Percentiles rank a stretch among this genome's conserved stretches.
Conservation (phyloP, 176 grass and related monocot species). For the Carex cristatella region DNA sequence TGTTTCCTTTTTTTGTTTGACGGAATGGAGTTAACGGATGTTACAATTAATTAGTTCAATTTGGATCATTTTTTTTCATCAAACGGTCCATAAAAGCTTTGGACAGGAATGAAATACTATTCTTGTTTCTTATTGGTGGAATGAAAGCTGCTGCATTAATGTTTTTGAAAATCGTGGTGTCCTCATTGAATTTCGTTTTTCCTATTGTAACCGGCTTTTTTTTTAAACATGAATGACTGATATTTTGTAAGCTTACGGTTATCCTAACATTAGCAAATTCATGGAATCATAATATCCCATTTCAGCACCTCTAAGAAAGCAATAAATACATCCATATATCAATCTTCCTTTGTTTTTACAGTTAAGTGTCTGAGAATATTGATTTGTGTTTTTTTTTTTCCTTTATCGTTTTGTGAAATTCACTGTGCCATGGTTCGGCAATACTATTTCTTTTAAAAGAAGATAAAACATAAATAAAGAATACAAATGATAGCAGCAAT, state of each 20-base stretch:
- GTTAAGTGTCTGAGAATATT: not conserved
- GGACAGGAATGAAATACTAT: too few species aligned
- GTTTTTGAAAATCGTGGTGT: not conserved
- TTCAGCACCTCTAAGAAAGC: too few species aligned
- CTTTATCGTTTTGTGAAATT: not conserved
- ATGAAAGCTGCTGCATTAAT: not conserved
- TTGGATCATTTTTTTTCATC: too few species aligned
- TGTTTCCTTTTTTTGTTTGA: too few species aligned
- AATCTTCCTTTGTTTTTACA: not conserved
- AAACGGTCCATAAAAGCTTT: too few species aligned
- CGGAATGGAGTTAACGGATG: too few species aligned
- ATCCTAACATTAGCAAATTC: too few species aligned
- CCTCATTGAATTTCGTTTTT: not conserved
- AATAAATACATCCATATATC: too few species aligned
- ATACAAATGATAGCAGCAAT: not conserved
- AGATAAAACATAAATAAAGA: not conserved
- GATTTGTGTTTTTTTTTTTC: not conserved
- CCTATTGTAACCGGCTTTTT: not conserved
- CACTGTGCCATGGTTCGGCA: not conserved
- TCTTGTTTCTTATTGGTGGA: not conserved
- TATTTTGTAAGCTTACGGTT: not conserved
- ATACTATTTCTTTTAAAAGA: not conserved
- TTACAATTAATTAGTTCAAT: too few species aligned
- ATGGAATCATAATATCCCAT: too few species aligned
- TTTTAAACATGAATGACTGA: not conserved